phyloP scores from a whole-genome alignment of 2,329 filamentous ascomycete species.

The Ophiostoma sp. region DNA sequence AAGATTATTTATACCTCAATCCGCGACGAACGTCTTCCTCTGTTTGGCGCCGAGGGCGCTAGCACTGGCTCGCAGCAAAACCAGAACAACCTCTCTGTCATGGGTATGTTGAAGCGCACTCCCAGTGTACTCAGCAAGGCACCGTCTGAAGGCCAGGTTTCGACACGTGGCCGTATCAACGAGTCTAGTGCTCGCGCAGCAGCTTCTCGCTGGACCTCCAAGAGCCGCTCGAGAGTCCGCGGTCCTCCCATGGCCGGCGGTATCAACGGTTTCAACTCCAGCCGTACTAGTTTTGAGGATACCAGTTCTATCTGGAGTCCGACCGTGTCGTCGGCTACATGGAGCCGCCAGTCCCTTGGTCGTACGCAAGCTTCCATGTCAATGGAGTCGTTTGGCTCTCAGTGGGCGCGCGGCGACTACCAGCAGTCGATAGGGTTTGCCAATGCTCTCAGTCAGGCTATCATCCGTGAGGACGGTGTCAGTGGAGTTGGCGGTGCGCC shows the following conservation, averaged over 20 bases:
- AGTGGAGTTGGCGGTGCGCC: slow-evolving; percentile 37
- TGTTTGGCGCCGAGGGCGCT: slow-evolving; percentile 63
- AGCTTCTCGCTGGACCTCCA: slow-evolving; percentile 73
- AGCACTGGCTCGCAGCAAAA: slow-evolving; percentile 36
- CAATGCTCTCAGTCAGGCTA: slow-evolving; percentile 91
- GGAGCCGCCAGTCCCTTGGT: slow-evolving; percentile 89
- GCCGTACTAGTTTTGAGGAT: slow-evolving; percentile 90
- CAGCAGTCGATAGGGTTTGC: slow-evolving; percentile 97
- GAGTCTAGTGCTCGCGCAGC: slow-evolving; percentile 47
- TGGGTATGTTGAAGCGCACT: slow-evolving; percentile 72
- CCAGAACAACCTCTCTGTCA: slow-evolving; percentile 65
- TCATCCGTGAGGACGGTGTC: slow-evolving; percentile 76
- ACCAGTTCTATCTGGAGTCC: slow-evolving; percentile 87
- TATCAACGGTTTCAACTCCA: slow-evolving; percentile 74
- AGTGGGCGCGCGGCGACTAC: slow-evolving; percentile 62
- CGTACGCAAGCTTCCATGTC: slow-evolving; percentile 89
- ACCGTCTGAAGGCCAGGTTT: slow-evolving; percentile 72
- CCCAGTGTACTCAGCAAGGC: slow-evolving; percentile 91
- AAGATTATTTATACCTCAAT: slow-evolving; percentile 92
- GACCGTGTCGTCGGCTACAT: slow-evolving; percentile 76
- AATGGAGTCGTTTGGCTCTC: slow-evolving; percentile 81
- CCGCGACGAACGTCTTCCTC: slow-evolving; percentile 74
- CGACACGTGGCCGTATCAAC: slow-evolving; percentile 62
- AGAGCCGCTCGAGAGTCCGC: slow-evolving; percentile 65
- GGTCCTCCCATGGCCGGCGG: slow-evolving; percentile 43